These are phyloP conservation scores for Wickerhamiella sorbophila DNA, from an alignment of 805 yeast species.

Conservation along the genomic window DNA sequence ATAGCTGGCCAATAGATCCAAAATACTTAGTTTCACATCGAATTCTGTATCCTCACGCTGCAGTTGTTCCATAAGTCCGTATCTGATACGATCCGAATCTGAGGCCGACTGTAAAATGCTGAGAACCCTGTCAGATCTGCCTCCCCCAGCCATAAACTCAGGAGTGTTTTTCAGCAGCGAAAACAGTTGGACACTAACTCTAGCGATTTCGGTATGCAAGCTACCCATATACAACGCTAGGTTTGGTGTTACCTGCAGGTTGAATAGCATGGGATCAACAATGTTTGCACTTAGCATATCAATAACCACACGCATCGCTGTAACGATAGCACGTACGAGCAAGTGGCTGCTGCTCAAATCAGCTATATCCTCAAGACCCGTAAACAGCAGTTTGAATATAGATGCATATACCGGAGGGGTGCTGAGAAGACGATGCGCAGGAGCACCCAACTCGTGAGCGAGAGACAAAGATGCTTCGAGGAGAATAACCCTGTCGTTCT, in stretches of 20 bases:
- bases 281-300: constrained; percentile 17
- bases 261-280: constrained; percentile 55
- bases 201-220: constrained; percentile 36
- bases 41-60: constrained; percentile 24
- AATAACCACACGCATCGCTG: constrained; percentile 32
- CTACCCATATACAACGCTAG: constrained; percentile 63
- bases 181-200: constrained; percentile 39
- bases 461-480: background rate
- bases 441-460: background rate
- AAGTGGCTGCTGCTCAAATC: constrained; percentile 26
- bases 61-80: constrained; percentile 56
- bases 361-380: constrained; percentile 45
- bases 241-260: constrained; percentile 59
- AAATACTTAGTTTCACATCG: constrained; percentile 39
- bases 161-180: constrained; percentile 35
- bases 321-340: constrained; percentile 26
- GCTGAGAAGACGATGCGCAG: constrained; percentile 41
- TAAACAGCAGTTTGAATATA: constrained; percentile 41
- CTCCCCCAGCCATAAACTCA: constrained; percentile 29
- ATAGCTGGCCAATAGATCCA: constrained; percentile 42
- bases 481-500: background rate
- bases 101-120: constrained; percentile 61
- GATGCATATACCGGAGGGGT: constrained; percentile 41
- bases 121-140: constrained; percentile 45
- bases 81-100: constrained; percentile 61